Conservation (phyloP, 768 basidiomycete genomes). For the Terana coerulea region DNA sequence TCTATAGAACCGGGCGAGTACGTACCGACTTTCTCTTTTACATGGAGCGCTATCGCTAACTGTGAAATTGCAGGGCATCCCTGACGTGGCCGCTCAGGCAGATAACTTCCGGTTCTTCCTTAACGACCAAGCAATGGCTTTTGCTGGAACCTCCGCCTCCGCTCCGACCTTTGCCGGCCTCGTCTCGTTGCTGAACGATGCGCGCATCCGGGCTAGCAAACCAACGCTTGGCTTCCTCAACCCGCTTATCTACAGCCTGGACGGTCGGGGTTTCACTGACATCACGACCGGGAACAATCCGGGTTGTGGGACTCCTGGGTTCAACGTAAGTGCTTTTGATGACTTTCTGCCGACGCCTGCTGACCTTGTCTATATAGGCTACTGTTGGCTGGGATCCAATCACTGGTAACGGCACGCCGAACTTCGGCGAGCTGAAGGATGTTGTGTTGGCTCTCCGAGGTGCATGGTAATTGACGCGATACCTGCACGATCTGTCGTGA, state of each 20-base stretch:
- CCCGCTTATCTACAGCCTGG: constrained; percentile 30
- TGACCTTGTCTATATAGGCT: constrained; percentile 23
- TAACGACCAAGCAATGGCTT: constrained; percentile 31
- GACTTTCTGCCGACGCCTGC: constrained; percentile 9
- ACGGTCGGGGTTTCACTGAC: constrained; percentile 29
- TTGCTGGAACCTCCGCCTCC: constrained; percentile 64
- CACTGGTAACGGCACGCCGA: constrained; percentile 31
- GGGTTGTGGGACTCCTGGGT: constrained; percentile 35
- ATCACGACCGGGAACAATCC: constrained; percentile 33
- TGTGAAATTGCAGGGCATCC: constrained; percentile 56
- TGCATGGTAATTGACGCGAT: too few relatives aligned
- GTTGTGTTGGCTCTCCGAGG: constrained; percentile 23
- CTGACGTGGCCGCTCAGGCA: constrained; percentile 66
- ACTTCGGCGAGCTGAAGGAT: constrained; percentile 27
- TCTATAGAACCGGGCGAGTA: constrained; percentile 48
- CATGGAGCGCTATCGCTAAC: too few relatives aligned
- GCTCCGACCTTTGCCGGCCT: constrained; percentile 63
- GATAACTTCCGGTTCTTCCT: constrained; percentile 45
- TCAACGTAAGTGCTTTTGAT: constrained; percentile 23
- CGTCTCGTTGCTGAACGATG: constrained; percentile 50
- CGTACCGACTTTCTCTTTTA: constrained; percentile 17
- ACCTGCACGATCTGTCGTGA: too few relatives aligned
- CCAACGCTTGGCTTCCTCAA: constrained; percentile 36
- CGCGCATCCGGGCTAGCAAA: constrained; percentile 25
- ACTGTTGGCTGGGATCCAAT: constrained; percentile 34